phyloP scores from a whole-genome alignment of 2,329 filamentous ascomycete species.

The Sclerotinia nivalis region DNA sequence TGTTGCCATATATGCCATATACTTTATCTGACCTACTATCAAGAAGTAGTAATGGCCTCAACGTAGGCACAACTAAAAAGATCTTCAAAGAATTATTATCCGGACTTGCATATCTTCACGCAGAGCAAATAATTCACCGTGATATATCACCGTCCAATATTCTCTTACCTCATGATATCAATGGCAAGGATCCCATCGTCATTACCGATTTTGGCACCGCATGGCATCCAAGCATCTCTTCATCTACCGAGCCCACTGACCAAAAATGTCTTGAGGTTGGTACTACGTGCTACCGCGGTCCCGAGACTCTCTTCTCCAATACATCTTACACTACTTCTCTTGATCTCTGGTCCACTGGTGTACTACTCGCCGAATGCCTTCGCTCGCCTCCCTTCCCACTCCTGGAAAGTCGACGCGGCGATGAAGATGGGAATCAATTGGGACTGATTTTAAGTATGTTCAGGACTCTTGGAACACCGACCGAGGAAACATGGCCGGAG shows the following conservation, averaged over 20 bases:
- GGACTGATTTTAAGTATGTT: slow-evolving; percentile 91
- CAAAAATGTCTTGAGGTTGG: slow-evolving; percentile 89
- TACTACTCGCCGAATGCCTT: slow-evolving; percentile 76
- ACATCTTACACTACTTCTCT: slow-evolving; percentile 68
- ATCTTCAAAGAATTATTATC: slow-evolving; percentile 68
- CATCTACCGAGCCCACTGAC: slow-evolving; percentile 59
- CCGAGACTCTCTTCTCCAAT: slow-evolving; percentile 87
- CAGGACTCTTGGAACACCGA: slow-evolving; percentile 84
- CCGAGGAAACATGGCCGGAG: slow-evolving; percentile 79
- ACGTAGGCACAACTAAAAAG: slow-evolving; percentile 31
- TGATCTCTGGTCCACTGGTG: slow-evolving; percentile 88
- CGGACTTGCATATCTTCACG: slow-evolving; percentile 72
- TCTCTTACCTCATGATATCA: slow-evolving; percentile 56
- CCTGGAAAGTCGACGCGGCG: slow-evolving; percentile 73
- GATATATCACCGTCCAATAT: slow-evolving; percentile 94
- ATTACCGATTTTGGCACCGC: slow-evolving; percentile 92
- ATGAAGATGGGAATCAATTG: slow-evolving; percentile 86
- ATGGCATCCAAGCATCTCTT: slow-evolving; percentile 64
- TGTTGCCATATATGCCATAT: slow-evolving; percentile 79
- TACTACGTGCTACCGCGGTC: slow-evolving; percentile 86
- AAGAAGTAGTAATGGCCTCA: slow-evolving; percentile 44
- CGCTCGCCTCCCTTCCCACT: slow-evolving; percentile 59
- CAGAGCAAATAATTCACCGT: slow-evolving; percentile 78
- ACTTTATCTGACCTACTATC: slow-evolving; percentile 70
- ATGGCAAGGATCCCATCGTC: slow-evolving; percentile 68